Conservation (phyloP, 2,329 filamentous ascomycete species). For the Colletotrichum sp. region DNA sequence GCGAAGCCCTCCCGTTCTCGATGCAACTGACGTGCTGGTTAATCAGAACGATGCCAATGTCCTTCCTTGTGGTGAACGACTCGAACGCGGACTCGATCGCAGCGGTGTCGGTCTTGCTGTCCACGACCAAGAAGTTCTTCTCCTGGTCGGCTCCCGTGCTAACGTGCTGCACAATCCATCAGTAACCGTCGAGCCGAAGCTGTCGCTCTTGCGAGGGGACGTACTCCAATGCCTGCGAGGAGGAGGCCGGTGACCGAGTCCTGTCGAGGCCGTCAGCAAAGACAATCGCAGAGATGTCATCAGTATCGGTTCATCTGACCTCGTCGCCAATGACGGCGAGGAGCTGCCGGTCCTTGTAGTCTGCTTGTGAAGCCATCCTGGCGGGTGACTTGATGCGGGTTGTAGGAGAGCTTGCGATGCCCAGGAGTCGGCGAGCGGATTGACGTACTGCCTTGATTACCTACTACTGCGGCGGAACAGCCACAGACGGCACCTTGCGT, state of each 20-base stretch:
- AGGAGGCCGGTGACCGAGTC: slow-evolving; percentile 95
- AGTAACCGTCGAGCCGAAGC: background rate
- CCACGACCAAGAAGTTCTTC: slow-evolving; percentile 98
- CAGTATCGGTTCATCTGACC: slow-evolving; percentile 54
- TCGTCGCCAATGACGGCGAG: slow-evolving; percentile 98
- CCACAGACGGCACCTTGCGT: background rate
- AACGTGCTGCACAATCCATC: slow-evolving; percentile 71
- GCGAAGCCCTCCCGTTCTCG: background rate
- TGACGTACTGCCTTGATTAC: slow-evolving; percentile 21
- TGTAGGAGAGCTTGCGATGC: slow-evolving; percentile 12
- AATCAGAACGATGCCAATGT: slow-evolving; percentile 95
- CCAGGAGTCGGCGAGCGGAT: slow-evolving; percentile 10
- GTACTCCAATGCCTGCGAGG: slow-evolving; percentile 91
- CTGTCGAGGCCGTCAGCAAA: slow-evolving; percentile 50
- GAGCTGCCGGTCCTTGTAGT: slow-evolving; percentile 88
- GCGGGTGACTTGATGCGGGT: slow-evolving; percentile 11
- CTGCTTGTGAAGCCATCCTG: slow-evolving; percentile 57
- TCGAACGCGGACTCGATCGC: slow-evolving; percentile 92
- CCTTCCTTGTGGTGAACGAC: slow-evolving; percentile 87
- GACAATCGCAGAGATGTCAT: slow-evolving; percentile 22
- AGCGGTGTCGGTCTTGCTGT: slow-evolving; percentile 87
- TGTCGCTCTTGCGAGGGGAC: slow-evolving; percentile 28
- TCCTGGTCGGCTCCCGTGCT: slow-evolving; percentile 86
- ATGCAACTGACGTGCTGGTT: slow-evolving; percentile 84
- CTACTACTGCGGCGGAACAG: background rate